phyloP scores from a whole-genome alignment of 139 green algal genomes.

The Tetraselmis chui region DNA sequence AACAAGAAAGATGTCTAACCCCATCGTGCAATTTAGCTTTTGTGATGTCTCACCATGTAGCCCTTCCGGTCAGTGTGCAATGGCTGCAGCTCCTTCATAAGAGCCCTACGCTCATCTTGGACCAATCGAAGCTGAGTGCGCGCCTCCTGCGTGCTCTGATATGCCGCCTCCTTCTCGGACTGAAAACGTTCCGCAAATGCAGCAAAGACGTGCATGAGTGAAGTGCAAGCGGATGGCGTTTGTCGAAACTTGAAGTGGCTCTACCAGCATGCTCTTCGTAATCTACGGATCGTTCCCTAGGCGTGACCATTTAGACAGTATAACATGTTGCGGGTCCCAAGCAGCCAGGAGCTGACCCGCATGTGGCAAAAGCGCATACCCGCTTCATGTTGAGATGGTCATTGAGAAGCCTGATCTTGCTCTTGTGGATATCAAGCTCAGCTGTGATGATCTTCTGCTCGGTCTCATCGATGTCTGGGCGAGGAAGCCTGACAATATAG shows the following conservation, averaged over 20 bases:
- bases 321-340: not conserved
- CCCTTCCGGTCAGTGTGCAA: not conserved
- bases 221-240: too few species aligned
- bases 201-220: too few species aligned
- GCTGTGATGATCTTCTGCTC: slow-evolving; percentile 17
- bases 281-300: slow-evolving; percentile 12
- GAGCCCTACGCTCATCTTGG: not conserved
- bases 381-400: slow-evolving; percentile 36
- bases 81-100: not conserved
- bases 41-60: not conserved
- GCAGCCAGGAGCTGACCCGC: too few species aligned
- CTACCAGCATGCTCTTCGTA: slow-evolving; percentile 18
- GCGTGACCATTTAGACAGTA: not conserved
- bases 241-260: slow-evolving; percentile 14
- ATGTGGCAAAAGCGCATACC: too few species aligned
- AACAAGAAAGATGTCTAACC: too few species aligned
- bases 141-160: not conserved
- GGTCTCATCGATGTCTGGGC: slow-evolving; percentile 13
- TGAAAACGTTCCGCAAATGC: too few species aligned
- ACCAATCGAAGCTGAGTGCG: not conserved
- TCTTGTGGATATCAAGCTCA: slow-evolving; percentile 30
- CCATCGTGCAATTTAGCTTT: too few species aligned
- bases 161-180: not conserved
- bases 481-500: not conserved
- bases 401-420: slow-evolving; percentile 31